A percentile compares a stretch with the other conserved stretches of the same genome.
Evolutionary conservation across 305 asterid genomes (phyloP).

Genomic region (Fraxinus velutina): DNA sequence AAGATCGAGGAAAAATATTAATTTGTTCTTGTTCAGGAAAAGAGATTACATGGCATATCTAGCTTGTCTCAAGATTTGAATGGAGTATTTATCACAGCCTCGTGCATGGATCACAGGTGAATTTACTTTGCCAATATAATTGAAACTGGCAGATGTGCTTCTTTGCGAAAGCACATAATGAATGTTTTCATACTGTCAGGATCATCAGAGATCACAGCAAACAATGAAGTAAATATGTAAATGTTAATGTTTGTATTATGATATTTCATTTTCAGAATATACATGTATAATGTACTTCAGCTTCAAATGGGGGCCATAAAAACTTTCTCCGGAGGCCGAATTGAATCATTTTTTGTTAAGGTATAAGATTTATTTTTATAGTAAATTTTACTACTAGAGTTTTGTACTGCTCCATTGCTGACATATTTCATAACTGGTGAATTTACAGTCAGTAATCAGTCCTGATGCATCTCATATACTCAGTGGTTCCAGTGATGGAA

Average conservation of each 20-base stretch:
- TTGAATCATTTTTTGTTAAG: conserved; percentile 82
- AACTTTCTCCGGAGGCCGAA: conserved; percentile 67
- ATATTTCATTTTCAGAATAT: conserved; percentile 54
- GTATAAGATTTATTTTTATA: conserved; percentile 32
- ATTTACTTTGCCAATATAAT: background rate
- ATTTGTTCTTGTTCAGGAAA: conserved; percentile 47
- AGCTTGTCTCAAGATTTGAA: conserved; percentile 84
- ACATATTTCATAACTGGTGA: conserved; percentile 16
- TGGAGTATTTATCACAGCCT: conserved; percentile 78
- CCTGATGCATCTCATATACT: conserved; percentile 92
- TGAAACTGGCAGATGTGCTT: background rate
- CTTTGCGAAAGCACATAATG: background rate
- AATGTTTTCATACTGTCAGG: background rate
- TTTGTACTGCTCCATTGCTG: conserved; percentile 4
- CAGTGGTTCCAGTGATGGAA: conserved; percentile 94
- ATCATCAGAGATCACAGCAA: background rate
- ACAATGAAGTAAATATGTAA: background rate
- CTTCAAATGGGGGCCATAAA: conserved; percentile 72
- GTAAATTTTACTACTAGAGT: background rate
- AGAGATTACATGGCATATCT: conserved; percentile 71
- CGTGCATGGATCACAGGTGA: conserved; percentile 96
- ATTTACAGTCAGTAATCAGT: conserved; percentile 70
- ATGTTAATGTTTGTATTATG: background rate
- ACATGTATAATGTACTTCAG: conserved; percentile 73
- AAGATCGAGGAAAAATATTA: background rate